Evolutionary conservation across 345 rosid species (phyloP).

Genomic region (Triadica sebifera): DNA sequence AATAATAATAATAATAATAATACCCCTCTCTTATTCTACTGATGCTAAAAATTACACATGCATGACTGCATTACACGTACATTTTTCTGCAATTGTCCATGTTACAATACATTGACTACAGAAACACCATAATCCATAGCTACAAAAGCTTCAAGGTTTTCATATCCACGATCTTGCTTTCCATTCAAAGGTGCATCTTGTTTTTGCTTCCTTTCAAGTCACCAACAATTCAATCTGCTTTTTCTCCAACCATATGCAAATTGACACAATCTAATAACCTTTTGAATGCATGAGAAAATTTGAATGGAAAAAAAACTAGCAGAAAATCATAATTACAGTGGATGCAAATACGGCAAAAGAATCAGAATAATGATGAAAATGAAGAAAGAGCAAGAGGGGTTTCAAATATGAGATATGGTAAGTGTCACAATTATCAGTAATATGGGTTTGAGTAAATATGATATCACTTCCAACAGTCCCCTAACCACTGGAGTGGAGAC

Average conservation of each 20-base stretch:
- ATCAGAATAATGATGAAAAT: neutral
- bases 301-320: neutral
- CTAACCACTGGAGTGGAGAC: neutral
- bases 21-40: too few species aligned
- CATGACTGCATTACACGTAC: neutral
- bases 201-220: neutral
- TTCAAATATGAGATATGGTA: conserved; percentile 1
- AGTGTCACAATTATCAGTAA: conserved; percentile 11
- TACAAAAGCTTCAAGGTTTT: neutral
- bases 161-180: neutral
- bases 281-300: neutral
- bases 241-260: conserved; percentile 3
- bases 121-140: neutral
- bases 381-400: neutral
- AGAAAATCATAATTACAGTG: too few species aligned
- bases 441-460: conserved; percentile 3
- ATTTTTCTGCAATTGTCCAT: neutral
- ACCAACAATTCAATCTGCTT: conserved; percentile 14
- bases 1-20: too few species aligned
- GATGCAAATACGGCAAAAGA: neutral
- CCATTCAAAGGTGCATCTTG: neutral
- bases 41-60: neutral
- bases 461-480: conserved; percentile 11
- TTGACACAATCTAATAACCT: conserved; percentile 1
- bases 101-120: conserved; percentile 1